Evolutionary conservation across 2,329 filamentous ascomycete genomes (phyloP), one percentile per base, ranked within the genome.

Genomic region (Trichoderma asperellum): DNA sequence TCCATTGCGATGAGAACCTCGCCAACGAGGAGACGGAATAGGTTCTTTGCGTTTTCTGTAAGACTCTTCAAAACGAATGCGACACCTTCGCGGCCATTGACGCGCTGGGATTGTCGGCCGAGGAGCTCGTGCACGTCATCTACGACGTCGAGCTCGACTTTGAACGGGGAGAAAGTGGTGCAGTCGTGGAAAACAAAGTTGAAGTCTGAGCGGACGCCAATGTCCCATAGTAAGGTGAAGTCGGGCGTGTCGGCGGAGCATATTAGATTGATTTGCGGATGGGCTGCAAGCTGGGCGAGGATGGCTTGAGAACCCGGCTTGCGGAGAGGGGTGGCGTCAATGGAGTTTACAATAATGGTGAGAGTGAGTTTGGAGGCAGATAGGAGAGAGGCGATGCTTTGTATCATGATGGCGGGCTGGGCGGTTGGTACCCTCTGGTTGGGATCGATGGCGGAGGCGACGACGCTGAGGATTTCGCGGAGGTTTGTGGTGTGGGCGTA

Each of bases 131-230:
- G 92, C 16, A 98, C 94, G 72, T 94, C 92, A 77, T 98, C 94
- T 3, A 98, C 93, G 2, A 92, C 89, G 75, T 97, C 93, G 8
- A 93, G 82, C 78, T 97, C 94, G 3, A 86, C 78, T 12, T 86
- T 83, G 74, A 92, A 93, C 0, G 92, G 86, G 0, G 87, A 85
- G 76, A 97, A 97, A 0, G 96, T 98, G 0, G 96, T 98, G 75
- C 91, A 91, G 81, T 99, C 94, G 81, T 99, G 96, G 80, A 96
- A 97, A 34, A 93, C 83, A 74, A 97, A 94, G 78, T 92, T 92
- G 80, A 94, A 93, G 34, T 92, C 88, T 18, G 93, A 91, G 58
- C 92, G 91, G n/a, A 94, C 85, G 67, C 90, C 90, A 65, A 92
- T 90, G 80, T 97, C 94, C 94, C 95, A 99, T 62, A 98, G 86